Base-by-base conservation (phyloP, 1,284 basidiomycete species). In the Kalmanozyma brasiliensis region DNA sequence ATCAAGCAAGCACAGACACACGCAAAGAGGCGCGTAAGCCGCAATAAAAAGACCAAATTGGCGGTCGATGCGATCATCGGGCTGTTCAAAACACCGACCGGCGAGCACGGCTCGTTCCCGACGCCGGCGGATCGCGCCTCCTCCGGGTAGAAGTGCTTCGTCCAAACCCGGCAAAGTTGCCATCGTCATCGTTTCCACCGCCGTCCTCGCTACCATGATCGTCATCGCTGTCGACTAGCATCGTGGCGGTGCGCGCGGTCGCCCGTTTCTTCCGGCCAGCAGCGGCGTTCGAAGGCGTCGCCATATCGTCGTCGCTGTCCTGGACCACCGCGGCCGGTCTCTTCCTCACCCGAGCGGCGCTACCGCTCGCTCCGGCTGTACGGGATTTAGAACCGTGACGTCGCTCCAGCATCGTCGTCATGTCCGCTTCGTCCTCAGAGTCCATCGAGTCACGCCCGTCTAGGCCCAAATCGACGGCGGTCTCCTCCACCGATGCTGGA, bases 161-260 rank as follows among this genome's bases (percentile, higher is more conserved):
- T 2, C 63, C 68, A 32, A 72, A 72, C 2, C 69, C 69, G 8
- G 64, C 69, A 52, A 72, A 72, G 20, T 67, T 72, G 8, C 64
- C 69, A 30, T 68, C 56, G 38, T 67, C 52, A 4, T 52, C 62
- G 8, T 46, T 52, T 4, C 47, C 26, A 9, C 37, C 58, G 6
- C 37, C 52, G 10, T 29, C 48, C 3, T 29, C 62, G 19, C 26
- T 33, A 9, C 33, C 46, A 13, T 34, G 49, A 17, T 35, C 23
- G 4, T 52, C 47, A 13, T 51, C 56, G 34, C 52, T 47, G n/a
- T 64, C 48, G 33, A 52, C n/a, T 4, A 49, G 33, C 47, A 47
- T 49, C 8, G 42, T 43, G 13, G 53, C 29, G 1, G 47, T 17
- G 2, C 49, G 40, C 20, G 51, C 17, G 20, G 42, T 14, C 1